Percentiles rank a stretch among this genome's conserved stretches.
These are phyloP conservation scores for Eutypella sp. DNA, from an alignment of 2,329 filamentous ascomycete genomes.

Conservation along the genomic window DNA sequence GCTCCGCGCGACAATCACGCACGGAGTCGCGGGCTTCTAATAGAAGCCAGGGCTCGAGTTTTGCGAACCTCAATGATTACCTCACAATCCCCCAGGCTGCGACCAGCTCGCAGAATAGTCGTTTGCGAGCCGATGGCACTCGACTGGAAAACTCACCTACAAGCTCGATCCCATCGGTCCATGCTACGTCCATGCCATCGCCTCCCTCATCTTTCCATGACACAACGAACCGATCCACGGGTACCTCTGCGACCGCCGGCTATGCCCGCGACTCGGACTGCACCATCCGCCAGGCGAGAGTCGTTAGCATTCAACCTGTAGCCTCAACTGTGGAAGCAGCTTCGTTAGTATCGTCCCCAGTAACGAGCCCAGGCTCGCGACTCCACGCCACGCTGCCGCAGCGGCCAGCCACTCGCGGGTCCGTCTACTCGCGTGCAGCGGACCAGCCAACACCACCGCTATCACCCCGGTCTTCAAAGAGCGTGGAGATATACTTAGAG, in stretches of 20 bases:
- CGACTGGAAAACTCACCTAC: slow-evolving; percentile 20
- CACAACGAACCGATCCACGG: slow-evolving; percentile 30
- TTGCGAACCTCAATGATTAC: slow-evolving; percentile 36
- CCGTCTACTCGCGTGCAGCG: slow-evolving; percentile 23
- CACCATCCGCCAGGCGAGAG: slow-evolving; percentile 35
- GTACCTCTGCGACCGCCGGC: slow-evolving; percentile 25
- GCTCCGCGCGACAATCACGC: slow-evolving; percentile 13
- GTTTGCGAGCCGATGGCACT: slow-evolving; percentile 18
- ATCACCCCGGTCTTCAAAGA: slow-evolving; percentile 49
- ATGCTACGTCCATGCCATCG: slow-evolving; percentile 7
- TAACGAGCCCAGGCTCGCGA: slow-evolving; percentile 9
- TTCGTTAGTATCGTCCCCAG: slow-evolving; percentile 12
- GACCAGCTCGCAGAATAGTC: slow-evolving; percentile 13
- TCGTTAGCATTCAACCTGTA: slow-evolving; percentile 32
- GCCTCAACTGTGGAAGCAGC: slow-evolving; percentile 22
- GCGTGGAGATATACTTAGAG: slow-evolving; percentile 44
- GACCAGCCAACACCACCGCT: slow-evolving; percentile 45
- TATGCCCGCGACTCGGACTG: slow-evolving; percentile 27
- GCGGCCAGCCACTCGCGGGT: slow-evolving; percentile 10
- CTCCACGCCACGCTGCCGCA: slow-evolving; percentile 8
- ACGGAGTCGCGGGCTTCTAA: slow-evolving; percentile 18
- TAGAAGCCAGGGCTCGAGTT: slow-evolving; percentile 36
- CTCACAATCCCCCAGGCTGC: slow-evolving; percentile 34
- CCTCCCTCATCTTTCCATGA: slow-evolving; percentile 33
- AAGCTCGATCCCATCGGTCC: slow-evolving; percentile 16